phyloP scores from a whole-genome alignment of 2,329 filamentous ascomycete species.

The Stemphylium vesicarium region DNA sequence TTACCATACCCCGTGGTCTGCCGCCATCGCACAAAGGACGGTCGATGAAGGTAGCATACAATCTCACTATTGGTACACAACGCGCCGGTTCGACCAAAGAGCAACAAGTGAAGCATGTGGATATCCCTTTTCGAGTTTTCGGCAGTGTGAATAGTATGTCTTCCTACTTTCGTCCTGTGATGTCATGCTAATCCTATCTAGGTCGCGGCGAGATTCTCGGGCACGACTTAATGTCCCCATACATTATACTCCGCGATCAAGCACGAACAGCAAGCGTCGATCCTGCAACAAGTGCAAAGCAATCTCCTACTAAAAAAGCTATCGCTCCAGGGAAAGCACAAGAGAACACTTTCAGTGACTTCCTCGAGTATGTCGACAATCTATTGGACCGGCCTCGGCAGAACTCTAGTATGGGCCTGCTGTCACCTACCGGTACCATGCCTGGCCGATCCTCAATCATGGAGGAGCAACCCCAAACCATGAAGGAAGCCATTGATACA shows the following conservation, averaged over 20 bases:
- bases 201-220: slow-evolving; percentile 83
- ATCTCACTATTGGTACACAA: slow-evolving; percentile 89
- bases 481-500: slow-evolving; percentile 87
- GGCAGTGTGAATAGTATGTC: slow-evolving; percentile 80
- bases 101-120: slow-evolving; percentile 83
- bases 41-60: slow-evolving; percentile 92
- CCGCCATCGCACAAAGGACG: slow-evolving; percentile 90
- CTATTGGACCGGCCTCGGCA: slow-evolving; percentile 46
- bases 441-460: slow-evolving; percentile 58
- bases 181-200: slow-evolving; percentile 38
- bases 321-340: slow-evolving; percentile 43
- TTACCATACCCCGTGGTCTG: slow-evolving; percentile 84
- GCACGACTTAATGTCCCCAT: slow-evolving; percentile 93
- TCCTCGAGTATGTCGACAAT: slow-evolving; percentile 56
- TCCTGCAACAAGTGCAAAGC: slow-evolving; percentile 7
- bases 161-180: not conserved
- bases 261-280: slow-evolving; percentile 62
- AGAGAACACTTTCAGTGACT: slow-evolving; percentile 50
- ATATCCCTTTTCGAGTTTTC: slow-evolving; percentile 89
- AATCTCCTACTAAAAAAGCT: slow-evolving; percentile 27
- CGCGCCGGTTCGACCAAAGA: slow-evolving; percentile 77
- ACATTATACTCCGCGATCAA: slow-evolving; percentile 85
- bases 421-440: slow-evolving; percentile 73
- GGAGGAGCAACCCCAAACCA: slow-evolving; percentile 65
- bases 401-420: slow-evolving; percentile 59